Evolutionary conservation across 2,329 filamentous ascomycete genomes (phyloP), one percentile per base, ranked within the genome.

Genomic region (Xylariaceae sp.): DNA sequence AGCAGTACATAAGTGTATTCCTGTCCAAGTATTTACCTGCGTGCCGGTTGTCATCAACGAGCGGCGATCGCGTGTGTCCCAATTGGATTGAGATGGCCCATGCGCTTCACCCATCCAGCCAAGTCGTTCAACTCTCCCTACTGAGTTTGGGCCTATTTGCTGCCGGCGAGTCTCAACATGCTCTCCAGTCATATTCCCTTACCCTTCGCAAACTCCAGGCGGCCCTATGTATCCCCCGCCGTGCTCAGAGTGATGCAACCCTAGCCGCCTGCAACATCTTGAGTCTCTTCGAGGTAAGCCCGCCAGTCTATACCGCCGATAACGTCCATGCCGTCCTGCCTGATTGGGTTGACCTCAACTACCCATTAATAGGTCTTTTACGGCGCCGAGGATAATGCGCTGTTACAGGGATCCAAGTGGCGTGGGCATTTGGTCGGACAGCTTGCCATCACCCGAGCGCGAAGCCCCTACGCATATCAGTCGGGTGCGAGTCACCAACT

Each of bases 251-350:
- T 40, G 51, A 61, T 16, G 54, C 54, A 36, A 51, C 41, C 8
- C 39, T 61, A 1, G 54, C 51, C 18, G 36, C 55, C n/a, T 59
- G 52, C 30, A 57, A 59, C 47, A n/a, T 58, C 5, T 41, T 61
- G 10, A 39, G 49, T 53, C 53, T 61, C 13, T 50, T 60, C 21
- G 59, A 61, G 50, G 59, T 61, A 32, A 53, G 59, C n/a, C 5
- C 16, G 12, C 36, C 41, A 2, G 42, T 30, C 5, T 26, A n/a
- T 26, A 26, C n/a, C n/a, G n/a, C n/a, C n/a, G n/a, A n/a, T n/a
- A n/a, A n/a, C n/a, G n/a, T n/a, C n/a, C n/a, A n/a, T n/a, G 26
- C 4, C 26, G 26, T 8, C 26, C 8, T 16, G 19, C 22, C 18
- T 22, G 21, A 12, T 10, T 19, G 6, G 12, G 29, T 53, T 59